Evolutionary conservation across 129 eudicot genomes (phyloP).

Genomic region (Tagetes erecta): DNA sequence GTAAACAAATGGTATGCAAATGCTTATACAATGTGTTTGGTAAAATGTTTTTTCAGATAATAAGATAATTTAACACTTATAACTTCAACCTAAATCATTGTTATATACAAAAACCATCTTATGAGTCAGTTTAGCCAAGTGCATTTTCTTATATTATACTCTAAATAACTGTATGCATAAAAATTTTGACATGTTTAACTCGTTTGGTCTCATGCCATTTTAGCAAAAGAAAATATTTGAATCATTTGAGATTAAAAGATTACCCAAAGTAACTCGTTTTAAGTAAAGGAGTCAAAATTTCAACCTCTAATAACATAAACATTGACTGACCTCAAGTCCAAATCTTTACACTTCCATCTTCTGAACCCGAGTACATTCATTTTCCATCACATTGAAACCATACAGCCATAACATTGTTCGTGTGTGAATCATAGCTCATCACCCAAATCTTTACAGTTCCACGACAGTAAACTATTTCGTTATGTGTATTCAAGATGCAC

Average conservation of each 20-base stretch:
- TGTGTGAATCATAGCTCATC: slow-evolving; percentile 97
- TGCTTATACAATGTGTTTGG: too few species aligned
- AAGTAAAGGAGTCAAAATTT: background rate
- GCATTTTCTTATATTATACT: background rate
- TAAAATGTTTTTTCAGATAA: too few species aligned
- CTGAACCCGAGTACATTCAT: slow-evolving; percentile 99
- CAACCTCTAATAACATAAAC: slow-evolving; percentile 12
- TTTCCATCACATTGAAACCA: slow-evolving; percentile 94
- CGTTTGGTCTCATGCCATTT: background rate
- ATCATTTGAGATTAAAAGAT: background rate
- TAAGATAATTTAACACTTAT: too few species aligned
- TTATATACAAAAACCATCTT: too few species aligned
- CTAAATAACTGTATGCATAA: background rate
- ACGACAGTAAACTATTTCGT: too few species aligned
- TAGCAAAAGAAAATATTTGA: background rate
- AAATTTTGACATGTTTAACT: background rate
- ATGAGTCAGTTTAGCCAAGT: too few species aligned
- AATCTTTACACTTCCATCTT: slow-evolving; percentile 96
- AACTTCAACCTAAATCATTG: too few species aligned
- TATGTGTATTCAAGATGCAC: too few species aligned
- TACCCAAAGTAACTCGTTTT: too few species aligned
- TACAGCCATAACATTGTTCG: slow-evolving; percentile 95
- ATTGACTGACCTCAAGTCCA: slow-evolving; percentile 82
- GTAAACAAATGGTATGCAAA: too few species aligned
- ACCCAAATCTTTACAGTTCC: slow-evolving; percentile 30